Base-by-base conservation (phyloP, 257 asterid species). In the Primulina eburnea region DNA sequence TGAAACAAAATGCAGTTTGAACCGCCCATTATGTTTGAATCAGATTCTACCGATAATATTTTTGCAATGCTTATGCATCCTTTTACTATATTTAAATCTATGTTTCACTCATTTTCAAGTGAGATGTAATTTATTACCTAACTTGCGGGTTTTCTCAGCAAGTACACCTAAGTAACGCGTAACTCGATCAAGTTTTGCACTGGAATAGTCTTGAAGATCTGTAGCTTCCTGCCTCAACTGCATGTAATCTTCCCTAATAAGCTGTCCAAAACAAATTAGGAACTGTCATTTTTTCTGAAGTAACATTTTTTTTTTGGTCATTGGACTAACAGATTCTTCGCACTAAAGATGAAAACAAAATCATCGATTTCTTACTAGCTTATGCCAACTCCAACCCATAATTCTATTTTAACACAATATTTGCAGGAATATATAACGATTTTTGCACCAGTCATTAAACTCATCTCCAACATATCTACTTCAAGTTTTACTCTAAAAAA, bases 121-220 rank as follows among this genome's bases (percentile, higher is more conserved):
- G 75, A 75, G 35, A 55, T 40, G 64, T 38, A 29, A 59, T 65
- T 55, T 30, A 28, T 76, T 87, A 90, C 98, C 98, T 80, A 93
- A 85, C 80, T 86, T 89, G 53, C 88, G 97, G 43, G 99, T 78
- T 81, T 87, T 89, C 60, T 89, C 96, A 77, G 99, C 97, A 82
- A 94, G 99, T 62, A 85, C 96, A 69, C 99, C 97, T 57, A 94
- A 83, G 79, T 94, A 94, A 59, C 97, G 95, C 37, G 93, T 91
- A 79, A 86, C 89, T 8, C 97, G 92, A 73, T 94, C 97, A 76
- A 94, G 89, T 77, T 94, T 94, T 30, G 96, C 97, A 69, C 87
- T 88, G 65, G 97, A 91, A 82, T 94, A 94, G 73, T 94, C 99
- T 73, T 87, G 99, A 76, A 94, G 97, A 74, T 94, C 99, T 50